Evolutionary conservation across 352 stramenopile species (phyloP), one percentile per base, ranked within the genome.

Genomic region (Phytophthora capsici): DNA sequence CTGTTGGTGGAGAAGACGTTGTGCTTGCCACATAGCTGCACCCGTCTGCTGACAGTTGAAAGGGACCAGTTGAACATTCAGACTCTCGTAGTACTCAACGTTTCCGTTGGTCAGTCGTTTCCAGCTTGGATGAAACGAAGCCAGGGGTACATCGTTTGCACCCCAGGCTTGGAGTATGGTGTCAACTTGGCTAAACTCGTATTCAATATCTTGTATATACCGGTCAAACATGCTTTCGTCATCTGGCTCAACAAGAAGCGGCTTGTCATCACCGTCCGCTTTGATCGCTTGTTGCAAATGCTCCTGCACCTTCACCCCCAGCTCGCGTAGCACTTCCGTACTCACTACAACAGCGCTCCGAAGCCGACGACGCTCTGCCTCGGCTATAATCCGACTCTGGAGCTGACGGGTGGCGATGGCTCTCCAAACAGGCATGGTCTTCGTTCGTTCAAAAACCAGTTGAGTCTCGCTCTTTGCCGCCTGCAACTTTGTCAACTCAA

Each of bases 11-110:
- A 43, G 9, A 13, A 44, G 22, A n/a, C 37, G 51, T 46, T 64
- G 63, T 4, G 57, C 41, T 47, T 66, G 25, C 57, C 57, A 73
- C 17, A 73, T 6, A 23, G 57, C 57, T 4, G 22, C 37, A 16
- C 51, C 51, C 30, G 65, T 73, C 20, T 54, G 46, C 20, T 49
- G 25, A 14, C 54, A 58, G 40, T 51, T 41, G 47, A 73, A 73
- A 46, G 65, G 65, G 16, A 48, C 23, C 38, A 54, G 12, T 30
- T 59, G 37, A 2, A 54, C 16, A 6, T 47, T 2, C 23, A 59
- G 22, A n/a, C 13, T 54, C 48, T 66, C 57, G 41, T 54, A 53
- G 32, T 48, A 57, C 12, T 64, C 45, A 5, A 38, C 13, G 9
- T 28, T 13, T 13, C 38, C 46, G 9, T 50, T 37, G 37, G 30